Evolutionary conservation across 2,329 filamentous ascomycete genomes (phyloP).

Genomic region (Decorospora gaudefroyi): DNA sequence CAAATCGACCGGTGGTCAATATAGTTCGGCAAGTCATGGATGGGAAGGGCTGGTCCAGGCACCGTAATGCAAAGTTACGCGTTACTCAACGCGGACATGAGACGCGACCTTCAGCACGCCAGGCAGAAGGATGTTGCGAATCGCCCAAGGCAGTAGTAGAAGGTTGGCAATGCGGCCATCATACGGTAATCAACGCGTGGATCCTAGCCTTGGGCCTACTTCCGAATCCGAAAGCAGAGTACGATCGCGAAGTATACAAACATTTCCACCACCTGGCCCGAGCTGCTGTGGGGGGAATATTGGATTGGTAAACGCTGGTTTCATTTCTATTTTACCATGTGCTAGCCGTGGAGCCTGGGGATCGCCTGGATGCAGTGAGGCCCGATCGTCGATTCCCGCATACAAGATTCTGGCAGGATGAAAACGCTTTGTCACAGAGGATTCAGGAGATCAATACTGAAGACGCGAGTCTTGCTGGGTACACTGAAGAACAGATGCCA

Average conservation of each 20-base stretch:
- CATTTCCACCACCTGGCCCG: constrained; percentile 2
- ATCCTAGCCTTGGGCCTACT: constrained; percentile 32
- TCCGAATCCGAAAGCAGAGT: not conserved
- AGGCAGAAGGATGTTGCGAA: no score
- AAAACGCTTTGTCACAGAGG: no score
- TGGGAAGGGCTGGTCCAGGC: not conserved
- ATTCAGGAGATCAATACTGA: no score
- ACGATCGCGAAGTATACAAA: not conserved
- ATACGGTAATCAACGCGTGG: constrained; percentile 34
- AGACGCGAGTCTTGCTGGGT: no score
- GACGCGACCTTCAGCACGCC: no score
- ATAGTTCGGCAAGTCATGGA: no score
- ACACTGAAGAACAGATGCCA: no score
- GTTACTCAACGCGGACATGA: no score
- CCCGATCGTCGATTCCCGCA: no score
- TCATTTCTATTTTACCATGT: constrained; percentile 7
- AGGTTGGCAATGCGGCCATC: constrained; percentile 15
- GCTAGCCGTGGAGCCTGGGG: not conserved
- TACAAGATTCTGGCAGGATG: no score
- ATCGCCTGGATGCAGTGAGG: no score
- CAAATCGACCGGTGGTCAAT: no score
- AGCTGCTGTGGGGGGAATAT: constrained; percentile 8
- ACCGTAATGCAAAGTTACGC: not conserved
- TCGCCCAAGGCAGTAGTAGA: not conserved
- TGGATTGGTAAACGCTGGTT: constrained; percentile 17